A percentile compares a stretch with the other conserved stretches of the same genome.
Evolutionary conservation across 306 rosid species (phyloP).

Genomic region (Erythrophleum fordii): DNA sequence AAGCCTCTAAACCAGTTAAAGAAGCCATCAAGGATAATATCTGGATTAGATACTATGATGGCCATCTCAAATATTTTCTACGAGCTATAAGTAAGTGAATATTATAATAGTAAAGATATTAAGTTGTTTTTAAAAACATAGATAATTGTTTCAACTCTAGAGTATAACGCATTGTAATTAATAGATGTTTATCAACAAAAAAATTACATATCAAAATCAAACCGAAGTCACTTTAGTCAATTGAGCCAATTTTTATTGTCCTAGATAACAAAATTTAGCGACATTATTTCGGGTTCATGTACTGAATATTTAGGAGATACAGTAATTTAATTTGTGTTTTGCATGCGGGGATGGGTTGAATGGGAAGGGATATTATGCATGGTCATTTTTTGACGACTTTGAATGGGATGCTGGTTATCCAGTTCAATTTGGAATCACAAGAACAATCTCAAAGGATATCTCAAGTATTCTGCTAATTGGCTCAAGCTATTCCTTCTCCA

Average conservation of each 20-base stretch:
- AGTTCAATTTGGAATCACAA: slow-evolving; percentile 53
- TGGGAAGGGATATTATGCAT: slow-evolving; percentile 49
- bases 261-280: too few species aligned
- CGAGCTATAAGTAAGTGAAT: slow-evolving; percentile 54
- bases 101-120: too few species aligned
- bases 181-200: too few species aligned
- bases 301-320: too few species aligned
- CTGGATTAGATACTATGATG: slow-evolving; percentile 50
- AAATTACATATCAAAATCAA: too few species aligned
- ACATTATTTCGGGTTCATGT: too few species aligned
- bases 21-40: slow-evolving; percentile 48
- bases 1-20: slow-evolving; percentile 45
- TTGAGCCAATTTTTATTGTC: too few species aligned
- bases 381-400: slow-evolving; percentile 61
- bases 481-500: slow-evolving; percentile 47
- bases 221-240: too few species aligned
- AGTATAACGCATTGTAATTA: too few species aligned
- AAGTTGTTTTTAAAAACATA: too few species aligned
- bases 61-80: slow-evolving; percentile 51
- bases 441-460: slow-evolving; percentile 47
- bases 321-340: too few species aligned
- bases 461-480: slow-evolving; percentile 65
- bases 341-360: slow-evolving; percentile 52
- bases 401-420: slow-evolving; percentile 65
- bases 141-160: too few species aligned